Evolutionary conservation across 176 grass and related monocot species (phyloP).

Genomic region (Luzula sylvatica): DNA sequence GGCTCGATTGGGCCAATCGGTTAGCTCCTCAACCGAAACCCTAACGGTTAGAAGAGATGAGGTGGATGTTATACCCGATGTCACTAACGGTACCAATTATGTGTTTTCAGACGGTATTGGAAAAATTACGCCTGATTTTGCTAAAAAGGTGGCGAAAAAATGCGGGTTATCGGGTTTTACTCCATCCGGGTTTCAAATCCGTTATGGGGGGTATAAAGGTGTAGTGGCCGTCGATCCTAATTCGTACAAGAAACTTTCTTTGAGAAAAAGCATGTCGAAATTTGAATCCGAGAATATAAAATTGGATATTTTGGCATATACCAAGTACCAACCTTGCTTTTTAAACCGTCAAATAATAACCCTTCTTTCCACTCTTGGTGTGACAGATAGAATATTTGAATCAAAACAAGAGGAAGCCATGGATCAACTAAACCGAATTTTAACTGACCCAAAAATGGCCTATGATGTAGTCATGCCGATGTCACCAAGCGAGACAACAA

Average conservation of each 20-base stretch:
- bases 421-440: conserved; percentile 39
- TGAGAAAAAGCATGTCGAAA: conserved; percentile 64
- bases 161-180: conserved; percentile 40
- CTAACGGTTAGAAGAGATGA: conserved; percentile 35
- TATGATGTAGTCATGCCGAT: conserved; percentile 48
- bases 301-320: conserved; percentile 70
- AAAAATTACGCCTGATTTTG: conserved; percentile 65
- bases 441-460: conserved; percentile 45
- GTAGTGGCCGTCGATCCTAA: conserved; percentile 51
- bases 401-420: conserved; percentile 43
- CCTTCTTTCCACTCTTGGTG: conserved; percentile 58
- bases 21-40: conserved; percentile 65
- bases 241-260: conserved; percentile 49
- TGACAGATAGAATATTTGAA: conserved; percentile 45
- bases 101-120: conserved; percentile 78
- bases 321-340: conserved; percentile 57
- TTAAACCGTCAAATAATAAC: conserved; percentile 61
- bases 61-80: conserved; percentile 41
- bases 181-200: conserved; percentile 75
- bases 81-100: conserved; percentile 32
- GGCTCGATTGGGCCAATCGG: conserved; percentile 69
- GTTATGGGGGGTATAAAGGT: conserved; percentile 77
- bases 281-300: conserved; percentile 55
- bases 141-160: conserved; percentile 45
- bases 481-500: conserved; percentile 52